Base-by-base conservation (phyloP, 108 stramenopile species). In the Skeletonema potamos region DNA sequence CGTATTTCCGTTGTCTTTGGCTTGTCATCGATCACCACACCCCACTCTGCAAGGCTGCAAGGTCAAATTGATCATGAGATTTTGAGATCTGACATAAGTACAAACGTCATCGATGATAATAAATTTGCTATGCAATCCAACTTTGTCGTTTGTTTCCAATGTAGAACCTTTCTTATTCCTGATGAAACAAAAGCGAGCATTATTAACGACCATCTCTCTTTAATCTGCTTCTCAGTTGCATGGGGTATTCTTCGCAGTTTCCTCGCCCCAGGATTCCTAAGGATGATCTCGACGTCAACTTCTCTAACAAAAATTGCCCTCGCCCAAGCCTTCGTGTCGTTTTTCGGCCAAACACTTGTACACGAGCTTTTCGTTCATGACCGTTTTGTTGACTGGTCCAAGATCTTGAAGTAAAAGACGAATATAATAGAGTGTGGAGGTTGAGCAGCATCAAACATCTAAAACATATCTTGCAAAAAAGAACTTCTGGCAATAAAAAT, bases 1-100 rank as follows among this genome's bases (percentile, higher is more conserved):
- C 72, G 72, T 12, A 84, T 67, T 11, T 66, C 26, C 28, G 72
- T 44, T 4, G 69, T 70, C 48, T 39, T 26, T 56, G 65, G 66
- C 13, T 62, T 34, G 72, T 72, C 48, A 54, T 84, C 76, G 69
- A 81, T 81, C 17, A 82, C 66, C n/a, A 84, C 80, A 51, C 80
- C 84, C 80, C 80, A 84, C 39, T 84, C 84, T 24, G 84, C 79
- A 13, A 84, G 59, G 66, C 80, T 79, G 64, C 75, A 72, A 54
- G 68, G 58, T 17, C 1, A 12, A 11, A 37, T 12, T 37, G 11
- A 37, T 12, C 81, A 84, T n/a, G 18, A 84, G 55, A 32, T 84
- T 84, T 32, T 84, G 83, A 11, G 79, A 81, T 29, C 83, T 79
- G 51, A 81, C 73, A 43, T 84, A 84, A 10, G 37, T 57, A 37